phyloP scores from a whole-genome alignment of 2,329 filamentous ascomycete genomes.

The Tolypocladium guangdongense region DNA sequence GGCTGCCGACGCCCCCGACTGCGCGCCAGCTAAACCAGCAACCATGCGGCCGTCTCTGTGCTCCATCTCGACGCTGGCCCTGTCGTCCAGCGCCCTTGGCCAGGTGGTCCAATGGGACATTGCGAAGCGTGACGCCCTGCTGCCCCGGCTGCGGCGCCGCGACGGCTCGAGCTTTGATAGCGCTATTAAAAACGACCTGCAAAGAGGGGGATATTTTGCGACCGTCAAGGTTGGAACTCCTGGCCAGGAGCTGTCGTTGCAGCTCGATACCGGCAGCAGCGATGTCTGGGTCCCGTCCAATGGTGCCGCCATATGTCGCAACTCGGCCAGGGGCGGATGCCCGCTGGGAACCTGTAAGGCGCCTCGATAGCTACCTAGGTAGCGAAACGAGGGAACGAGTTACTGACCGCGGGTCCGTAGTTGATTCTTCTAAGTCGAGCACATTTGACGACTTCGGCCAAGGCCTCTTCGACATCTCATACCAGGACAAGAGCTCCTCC shows the following conservation, averaged over 20 bases:
- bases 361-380: conserved; percentile 11
- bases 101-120: conserved; percentile 39
- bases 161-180: conserved; percentile 27
- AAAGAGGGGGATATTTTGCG: conserved; percentile 42
- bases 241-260: conserved; percentile 42
- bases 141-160: conserved; percentile 23
- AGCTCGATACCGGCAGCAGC: conserved; percentile 55
- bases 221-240: conserved; percentile 47
- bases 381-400: not conserved
- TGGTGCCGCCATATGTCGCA: conserved; percentile 27
- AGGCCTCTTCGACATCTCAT: conserved; percentile 44
- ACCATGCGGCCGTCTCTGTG: not conserved
- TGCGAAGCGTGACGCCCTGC: conserved; percentile 19
- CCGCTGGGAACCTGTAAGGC: conserved; percentile 33
- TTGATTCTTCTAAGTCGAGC: conserved; percentile 31
- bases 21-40: not conserved
- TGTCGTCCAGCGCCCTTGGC: conserved; percentile 8
- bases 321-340: conserved; percentile 20
- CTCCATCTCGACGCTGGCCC: conserved; percentile 2
- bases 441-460: conserved; percentile 32
- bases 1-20: too few relatives aligned
- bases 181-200: conserved; percentile 31
- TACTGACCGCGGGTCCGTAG: conserved; percentile 24
- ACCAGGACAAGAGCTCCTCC: conserved; percentile 49
- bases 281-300: conserved; percentile 49